Evolutionary conservation across 768 basidiomycete genomes (phyloP), one percentile per base, ranked within the genome.

Genomic region (Multifurca ochricompacta): DNA sequence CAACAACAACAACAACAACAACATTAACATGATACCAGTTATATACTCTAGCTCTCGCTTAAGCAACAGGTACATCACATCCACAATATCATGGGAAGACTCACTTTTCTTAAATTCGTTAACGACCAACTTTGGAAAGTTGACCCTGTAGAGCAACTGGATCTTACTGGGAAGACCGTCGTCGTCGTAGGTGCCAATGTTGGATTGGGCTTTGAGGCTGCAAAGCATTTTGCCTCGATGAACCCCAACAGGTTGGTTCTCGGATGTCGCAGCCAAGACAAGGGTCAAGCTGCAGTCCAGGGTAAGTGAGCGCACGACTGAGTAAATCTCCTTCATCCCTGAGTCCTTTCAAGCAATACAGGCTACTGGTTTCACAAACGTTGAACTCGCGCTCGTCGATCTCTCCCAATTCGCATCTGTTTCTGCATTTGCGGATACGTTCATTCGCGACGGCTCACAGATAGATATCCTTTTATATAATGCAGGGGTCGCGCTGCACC

Each of bases 391-490:
- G 4, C 47, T 58, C 13, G 53, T 70, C 41, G 69, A 70, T 46
- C 59, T 69, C 36, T 31, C 62, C 4, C 31, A 27, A 25, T 68
- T 67, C 44, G 48, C 53, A 14, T 67, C 64, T 9, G 62, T 69
- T 31, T 56, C 46, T 8, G 59, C 58, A 35, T 70, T 69, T 23
- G 65, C 53, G 2, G 53, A 60, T 7, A 30, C 31, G 10, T 62
- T 65, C 23, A 53, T 60, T 39, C 57, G 54, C 23, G 67, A 61
- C 2, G 58, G 51, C 28, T 59, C 50, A 14, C 58, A 60, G 18
- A 60, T 70, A 11, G 68, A 69, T 28, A 57, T 68, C 34, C 54
- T 69, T 34, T 58, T 67, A 18, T 51, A 53, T n/a, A 69, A 69
- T 44, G 68, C 68, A 1, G 68, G 45, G 2, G 53, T 66, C 23